Base-by-base conservation (phyloP, 78 protist genomes). In the Chrysochromulina parva region DNA sequence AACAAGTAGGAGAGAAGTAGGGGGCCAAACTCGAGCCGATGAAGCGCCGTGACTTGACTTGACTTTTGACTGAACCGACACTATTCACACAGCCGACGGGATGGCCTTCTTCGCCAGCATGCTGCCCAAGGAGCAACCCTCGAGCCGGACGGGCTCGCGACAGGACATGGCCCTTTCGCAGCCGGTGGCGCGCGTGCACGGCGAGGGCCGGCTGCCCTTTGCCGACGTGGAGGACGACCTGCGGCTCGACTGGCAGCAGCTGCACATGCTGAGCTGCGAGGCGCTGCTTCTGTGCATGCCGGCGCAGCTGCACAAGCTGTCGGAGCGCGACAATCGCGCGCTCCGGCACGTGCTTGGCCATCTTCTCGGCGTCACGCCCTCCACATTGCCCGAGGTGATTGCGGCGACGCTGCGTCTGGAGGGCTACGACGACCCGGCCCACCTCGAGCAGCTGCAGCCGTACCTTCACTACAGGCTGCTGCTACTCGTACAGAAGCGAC, bases 401-500 rank as follows among this genome's bases (percentile, higher is more conserved):
- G 78, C 78, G 13, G 11, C 38, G 14, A 3, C 69, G 10, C 69
- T 62, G 26, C 53, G 78, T 9, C 6, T 69, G 50, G 78, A 24
- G n/a, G 50, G 50, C 52, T 5, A 11, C 53, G 78, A 17, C 38
- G 78, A 14, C 26, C 38, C 38, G 38, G 78, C 16, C 24, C 24
- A 13, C 24, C 62, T 58, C 38, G 78, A 69, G 48, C 48, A 69
- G 54, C n/a, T 74, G 82, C 82, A n/a, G 82, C 82, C 82, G 55
- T 74, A 9, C 55, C 82, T 74, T 13, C 82, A 74, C 57, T 74
- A 48, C 55, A 10, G 82, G 82, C 82, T 74, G 82, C 82, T 74
- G 82, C 55, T 74, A 5, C 82, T 74, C 19, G 28, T 74, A 1
- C 82, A 74, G 24, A 74, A 74, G 82, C 82, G 22, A n/a, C 82